These are phyloP conservation scores for Pigoraptor vietnamica DNA, from an alignment of 78 protist genomes.

Conservation along the genomic window DNA sequence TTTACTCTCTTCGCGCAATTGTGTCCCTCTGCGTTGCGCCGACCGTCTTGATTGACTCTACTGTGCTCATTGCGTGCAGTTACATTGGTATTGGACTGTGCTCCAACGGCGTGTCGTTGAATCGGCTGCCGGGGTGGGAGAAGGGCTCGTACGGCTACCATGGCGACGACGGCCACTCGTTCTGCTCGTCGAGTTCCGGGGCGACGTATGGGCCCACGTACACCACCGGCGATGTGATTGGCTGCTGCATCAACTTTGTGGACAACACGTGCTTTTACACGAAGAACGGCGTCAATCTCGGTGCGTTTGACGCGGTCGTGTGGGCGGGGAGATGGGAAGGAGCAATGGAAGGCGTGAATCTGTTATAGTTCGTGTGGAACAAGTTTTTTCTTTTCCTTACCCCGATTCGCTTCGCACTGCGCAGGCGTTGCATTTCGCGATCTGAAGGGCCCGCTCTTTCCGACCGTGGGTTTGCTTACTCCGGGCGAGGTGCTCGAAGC, in stretches of 20 bases:
- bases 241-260: conserved; percentile 57
- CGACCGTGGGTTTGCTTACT: conserved; percentile 61
- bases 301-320: conserved; percentile 27
- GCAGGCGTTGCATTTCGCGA: not conserved
- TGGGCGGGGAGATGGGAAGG: conserved; percentile 10
- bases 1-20: too few species aligned
- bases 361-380: not conserved
- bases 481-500: conserved; percentile 56
- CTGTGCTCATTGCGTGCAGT: too few species aligned
- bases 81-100: conserved; percentile 71
- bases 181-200: conserved; percentile 21
- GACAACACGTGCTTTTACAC: conserved; percentile 57
- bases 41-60: too few species aligned
- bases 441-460: conserved; percentile 23
- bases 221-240: conserved; percentile 56
- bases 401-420: too few species aligned
- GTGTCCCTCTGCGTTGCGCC: too few species aligned
- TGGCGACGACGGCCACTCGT: conserved; percentile 70
- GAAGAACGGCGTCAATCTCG: conserved; percentile 59
- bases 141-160: conserved; percentile 65
- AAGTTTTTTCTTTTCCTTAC: not conserved
- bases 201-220: conserved; percentile 54
- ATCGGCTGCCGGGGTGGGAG: conserved; percentile 76
- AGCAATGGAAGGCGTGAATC: too few species aligned
- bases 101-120: not conserved